Evolutionary conservation across 1,284 basidiomycete species (phyloP).

Genomic region (Pseudozyma flocculosa): DNA sequence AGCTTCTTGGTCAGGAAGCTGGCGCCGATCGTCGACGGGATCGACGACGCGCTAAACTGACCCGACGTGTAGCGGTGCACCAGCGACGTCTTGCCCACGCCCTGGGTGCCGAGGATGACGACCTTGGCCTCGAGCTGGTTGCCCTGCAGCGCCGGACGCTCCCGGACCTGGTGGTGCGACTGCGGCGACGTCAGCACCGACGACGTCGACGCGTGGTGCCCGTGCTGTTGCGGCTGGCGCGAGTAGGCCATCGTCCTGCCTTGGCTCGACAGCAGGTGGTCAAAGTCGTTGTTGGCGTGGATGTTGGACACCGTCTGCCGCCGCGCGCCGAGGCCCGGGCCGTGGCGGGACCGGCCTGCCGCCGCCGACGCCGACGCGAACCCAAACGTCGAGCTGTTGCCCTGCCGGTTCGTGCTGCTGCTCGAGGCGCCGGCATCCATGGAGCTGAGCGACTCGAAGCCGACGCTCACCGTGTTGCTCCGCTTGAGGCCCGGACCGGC

Average conservation of each 20-base stretch:
- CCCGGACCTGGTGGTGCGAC: constrained; percentile 8
- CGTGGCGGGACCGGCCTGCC: constrained; percentile 6
- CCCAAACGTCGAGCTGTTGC: background rate
- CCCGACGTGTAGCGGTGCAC: constrained; percentile 89
- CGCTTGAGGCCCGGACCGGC: background rate
- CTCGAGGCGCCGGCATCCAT: background rate
- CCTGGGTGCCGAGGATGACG: constrained; percentile 93
- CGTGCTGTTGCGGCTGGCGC: background rate
- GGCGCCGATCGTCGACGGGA: constrained; percentile 81
- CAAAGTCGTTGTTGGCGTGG: background rate
- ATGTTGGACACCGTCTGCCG: constrained; percentile 30
- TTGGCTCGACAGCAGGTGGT: background rate
- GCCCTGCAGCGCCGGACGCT: constrained; percentile 16
- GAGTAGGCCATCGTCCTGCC: background rate
- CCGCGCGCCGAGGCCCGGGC: constrained; percentile 13
- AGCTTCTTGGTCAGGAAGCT: constrained; percentile 95
- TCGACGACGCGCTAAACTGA: constrained; percentile 40
- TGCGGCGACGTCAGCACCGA: constrained; percentile 4
- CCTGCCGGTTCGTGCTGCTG: background rate
- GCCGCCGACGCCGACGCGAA: background rate
- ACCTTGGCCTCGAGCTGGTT: constrained; percentile 82
- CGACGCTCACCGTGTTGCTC: background rate
- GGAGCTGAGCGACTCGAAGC: background rate
- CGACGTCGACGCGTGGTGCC: background rate
- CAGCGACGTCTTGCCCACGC: constrained; percentile 92